Evolutionary conservation across 352 stramenopile genomes (phyloP), one percentile per base, ranked within the genome.

Genomic region (Phytophthora tentaculata): DNA sequence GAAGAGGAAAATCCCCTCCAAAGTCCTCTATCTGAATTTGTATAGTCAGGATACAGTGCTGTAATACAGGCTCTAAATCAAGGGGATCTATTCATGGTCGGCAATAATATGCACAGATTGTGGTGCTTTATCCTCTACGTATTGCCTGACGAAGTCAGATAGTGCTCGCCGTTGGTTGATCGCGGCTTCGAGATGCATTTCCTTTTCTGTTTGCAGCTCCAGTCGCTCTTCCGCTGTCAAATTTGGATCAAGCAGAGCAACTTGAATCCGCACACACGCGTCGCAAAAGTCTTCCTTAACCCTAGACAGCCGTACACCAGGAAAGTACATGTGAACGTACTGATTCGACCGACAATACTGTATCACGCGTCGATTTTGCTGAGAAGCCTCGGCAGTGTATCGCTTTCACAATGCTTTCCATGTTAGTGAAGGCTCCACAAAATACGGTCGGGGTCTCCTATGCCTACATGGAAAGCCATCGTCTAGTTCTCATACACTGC

Each of bases 101-200:
- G n/a, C n/a, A n/a, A n/a, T n/a, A n/a, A n/a, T n/a, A n/a, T n/a
- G n/a, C n/a, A n/a, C n/a, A n/a, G n/a, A n/a, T n/a, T n/a, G n/a
- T n/a, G n/a, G n/a, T n/a, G n/a, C 49, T n/a, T 28, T 13, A 1
- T 13, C 2, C 5, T 23, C 5, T 2, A 55, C 17, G 10, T 64
- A 64, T 4, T 66, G 32, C n/a, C 14, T 45, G 1, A 54, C 37
- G 26, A 66, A 59, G 1, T 2, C n/a, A 13, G 58, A 53, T n/a
- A 66, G 54, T 3, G 24, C 26, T 0, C 48, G 58, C 0, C 49
- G 23, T 37, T 59, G 58, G 22, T 48, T 26, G 2, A 66, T 59
- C 3, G 49, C 49, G 1, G 49, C 49, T 8, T 49, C 20, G 7
- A 64, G 43, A 52, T 64, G 56, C 32, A 56, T 41, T 45, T 45